A percentile compares a stretch with the other conserved stretches of the same genome.
phyloP scores from a whole-genome alignment of 768 basidiomycete species.

The Hemileccinum impolitum region DNA sequence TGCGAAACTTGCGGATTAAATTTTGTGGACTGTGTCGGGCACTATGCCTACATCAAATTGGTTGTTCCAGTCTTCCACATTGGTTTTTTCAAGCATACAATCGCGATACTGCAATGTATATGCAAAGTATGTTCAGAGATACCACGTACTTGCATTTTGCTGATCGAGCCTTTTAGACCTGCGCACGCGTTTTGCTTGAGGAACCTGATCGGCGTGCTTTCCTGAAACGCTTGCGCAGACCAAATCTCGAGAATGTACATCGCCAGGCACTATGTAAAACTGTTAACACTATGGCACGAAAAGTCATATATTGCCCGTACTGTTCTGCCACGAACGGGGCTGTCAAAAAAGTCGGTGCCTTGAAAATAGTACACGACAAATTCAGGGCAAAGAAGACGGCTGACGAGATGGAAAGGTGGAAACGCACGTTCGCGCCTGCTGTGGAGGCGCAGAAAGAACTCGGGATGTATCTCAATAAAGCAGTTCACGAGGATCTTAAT shows the following conservation, averaged over 20 bases:
- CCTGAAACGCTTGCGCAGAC: slow-evolving; percentile 87
- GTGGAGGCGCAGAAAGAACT: slow-evolving; percentile 87
- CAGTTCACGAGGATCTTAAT: slow-evolving; percentile 89
- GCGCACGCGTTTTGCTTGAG: slow-evolving; percentile 86
- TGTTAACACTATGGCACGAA: slow-evolving; percentile 83
- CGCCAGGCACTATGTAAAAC: slow-evolving; percentile 78
- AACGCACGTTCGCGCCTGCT: slow-evolving; percentile 75
- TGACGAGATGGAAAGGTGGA: slow-evolving; percentile 85
- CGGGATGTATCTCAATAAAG: slow-evolving; percentile 78
- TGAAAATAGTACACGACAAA: slow-evolving; percentile 98
- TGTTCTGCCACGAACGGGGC: slow-evolving; percentile 92
- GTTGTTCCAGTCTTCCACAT: slow-evolving; percentile 97
- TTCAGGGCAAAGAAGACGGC: slow-evolving; percentile 92
- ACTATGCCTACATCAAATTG: slow-evolving; percentile 98
- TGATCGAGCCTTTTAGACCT: slow-evolving; percentile 53
- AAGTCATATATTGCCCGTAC: slow-evolving; percentile 88
- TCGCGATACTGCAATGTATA: slow-evolving; percentile 89
- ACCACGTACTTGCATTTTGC: not conserved
- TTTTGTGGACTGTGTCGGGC: slow-evolving; percentile 93
- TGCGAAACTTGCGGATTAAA: slow-evolving; percentile 95
- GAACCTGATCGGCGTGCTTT: slow-evolving; percentile 81
- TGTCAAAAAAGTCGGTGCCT: slow-evolving; percentile 91
- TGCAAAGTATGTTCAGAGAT: slow-evolving; percentile 68
- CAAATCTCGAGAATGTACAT: slow-evolving; percentile 89
- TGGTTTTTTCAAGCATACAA: slow-evolving; percentile 96